Conservation (phyloP, 1,284 basidiomycete genomes). For the Pyrrhoderma lamaoense region DNA sequence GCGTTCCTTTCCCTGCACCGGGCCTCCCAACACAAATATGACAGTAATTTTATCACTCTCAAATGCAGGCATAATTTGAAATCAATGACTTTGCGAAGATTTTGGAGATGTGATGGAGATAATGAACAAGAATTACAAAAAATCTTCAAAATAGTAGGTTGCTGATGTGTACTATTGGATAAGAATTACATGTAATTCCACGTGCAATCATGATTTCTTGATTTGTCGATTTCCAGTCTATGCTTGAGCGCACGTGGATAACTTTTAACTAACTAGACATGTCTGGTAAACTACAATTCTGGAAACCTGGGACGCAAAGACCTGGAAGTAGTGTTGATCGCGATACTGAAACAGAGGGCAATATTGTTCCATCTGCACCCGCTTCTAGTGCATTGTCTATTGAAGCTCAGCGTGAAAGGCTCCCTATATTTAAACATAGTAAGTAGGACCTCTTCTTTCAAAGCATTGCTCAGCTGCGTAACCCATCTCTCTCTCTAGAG, state of each 20-base stretch:
- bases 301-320: constrained; percentile 78
- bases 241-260: no score
- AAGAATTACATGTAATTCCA: no score
- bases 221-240: no score
- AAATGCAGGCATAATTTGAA: constrained; percentile 43
- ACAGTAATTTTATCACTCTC: constrained; percentile 76
- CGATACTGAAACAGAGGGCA: constrained; percentile 66
- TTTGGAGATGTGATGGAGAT: background rate
- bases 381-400: constrained; percentile 52
- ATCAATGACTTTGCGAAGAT: no score
- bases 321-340: constrained; percentile 88
- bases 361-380: constrained; percentile 58
- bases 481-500: constrained; percentile 34
- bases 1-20: constrained; percentile 96
- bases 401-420: constrained; percentile 65
- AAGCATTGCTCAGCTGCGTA: background rate
- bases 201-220: no score
- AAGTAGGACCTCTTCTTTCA: constrained; percentile 17
- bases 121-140: background rate
- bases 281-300: constrained; percentile 42
- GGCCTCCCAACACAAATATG: constrained; percentile 94
- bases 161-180: background rate
- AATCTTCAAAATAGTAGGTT: no score
- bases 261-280: background rate
- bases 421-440: constrained; percentile 90